Evolutionary conservation across 768 basidiomycete genomes (phyloP).

Genomic region (Sporobolomyces phaffii): DNA sequence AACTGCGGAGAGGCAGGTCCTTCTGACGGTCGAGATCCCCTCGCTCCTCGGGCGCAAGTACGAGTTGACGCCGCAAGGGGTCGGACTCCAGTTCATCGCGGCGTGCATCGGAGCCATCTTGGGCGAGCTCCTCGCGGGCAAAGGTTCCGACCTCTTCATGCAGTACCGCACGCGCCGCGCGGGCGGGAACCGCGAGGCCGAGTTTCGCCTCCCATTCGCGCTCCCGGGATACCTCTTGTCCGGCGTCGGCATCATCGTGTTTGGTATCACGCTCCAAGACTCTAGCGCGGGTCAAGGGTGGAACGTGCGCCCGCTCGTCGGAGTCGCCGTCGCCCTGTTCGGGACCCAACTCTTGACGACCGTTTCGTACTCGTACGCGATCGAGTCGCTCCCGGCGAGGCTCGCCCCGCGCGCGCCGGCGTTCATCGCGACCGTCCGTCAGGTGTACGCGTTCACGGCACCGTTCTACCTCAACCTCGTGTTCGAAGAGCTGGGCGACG

Average conservation of each 20-base stretch:
- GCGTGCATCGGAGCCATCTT: slow-evolving; percentile 38
- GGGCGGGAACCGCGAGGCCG: slow-evolving; percentile 35
- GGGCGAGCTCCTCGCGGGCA: slow-evolving; percentile 40
- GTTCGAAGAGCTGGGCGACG: slow-evolving; percentile 23
- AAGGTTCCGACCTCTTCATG: slow-evolving; percentile 39
- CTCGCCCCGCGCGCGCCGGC: background rate
- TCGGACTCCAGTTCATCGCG: slow-evolving; percentile 41
- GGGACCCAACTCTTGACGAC: slow-evolving; percentile 34
- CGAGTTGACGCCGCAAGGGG: slow-evolving; percentile 34
- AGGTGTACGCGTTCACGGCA: slow-evolving; percentile 28
- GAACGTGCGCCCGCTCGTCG: slow-evolving; percentile 32
- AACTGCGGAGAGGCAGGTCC: background rate
- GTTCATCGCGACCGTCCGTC: slow-evolving; percentile 27
- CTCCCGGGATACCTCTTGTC: slow-evolving; percentile 38
- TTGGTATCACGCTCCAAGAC: slow-evolving; percentile 28
- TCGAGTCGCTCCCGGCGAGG: slow-evolving; percentile 7
- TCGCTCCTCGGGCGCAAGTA: slow-evolving; percentile 36
- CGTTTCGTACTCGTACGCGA: slow-evolving; percentile 9
- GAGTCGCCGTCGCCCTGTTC: slow-evolving; percentile 31
- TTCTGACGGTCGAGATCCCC: slow-evolving; percentile 36
- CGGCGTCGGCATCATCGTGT: slow-evolving; percentile 31
- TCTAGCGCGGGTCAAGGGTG: slow-evolving; percentile 4
- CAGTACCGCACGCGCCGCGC: slow-evolving; percentile 29
- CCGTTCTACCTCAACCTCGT: slow-evolving; percentile 33
- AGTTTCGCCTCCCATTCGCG: slow-evolving; percentile 35